These are phyloP conservation scores for Euphorbia tirucalli DNA, from an alignment of 345 rosid species.

Conservation along the genomic window DNA sequence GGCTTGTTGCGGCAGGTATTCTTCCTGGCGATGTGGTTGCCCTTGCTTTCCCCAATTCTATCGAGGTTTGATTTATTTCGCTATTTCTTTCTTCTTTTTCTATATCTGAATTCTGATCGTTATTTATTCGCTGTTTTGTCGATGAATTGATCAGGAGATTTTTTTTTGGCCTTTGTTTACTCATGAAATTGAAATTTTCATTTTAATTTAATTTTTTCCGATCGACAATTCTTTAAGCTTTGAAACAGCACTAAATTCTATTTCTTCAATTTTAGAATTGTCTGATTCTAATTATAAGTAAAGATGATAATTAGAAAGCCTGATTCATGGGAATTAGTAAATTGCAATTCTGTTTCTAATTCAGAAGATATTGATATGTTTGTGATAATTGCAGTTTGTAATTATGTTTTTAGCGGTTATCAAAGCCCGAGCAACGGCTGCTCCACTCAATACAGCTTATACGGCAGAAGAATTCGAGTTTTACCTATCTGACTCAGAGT, in stretches of 20 bases:
- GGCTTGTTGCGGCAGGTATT: slow-evolving; percentile 45
- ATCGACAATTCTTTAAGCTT: background rate
- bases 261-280: background rate
- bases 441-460: slow-evolving; percentile 61
- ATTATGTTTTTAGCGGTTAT: slow-evolving; percentile 63
- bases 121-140: background rate
- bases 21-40: slow-evolving; percentile 60
- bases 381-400: slow-evolving; percentile 47
- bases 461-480: slow-evolving; percentile 72
- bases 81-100: background rate
- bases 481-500: slow-evolving; percentile 64
- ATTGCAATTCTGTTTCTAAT: background rate
- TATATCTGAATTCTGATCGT: background rate
- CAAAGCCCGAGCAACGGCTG: slow-evolving; percentile 62
- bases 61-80: slow-evolving; percentile 25
- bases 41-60: slow-evolving; percentile 51
- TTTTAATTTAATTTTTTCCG: too few species aligned
- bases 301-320: background rate
- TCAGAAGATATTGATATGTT: slow-evolving; percentile 2
- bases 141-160: background rate
- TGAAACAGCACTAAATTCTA: too few species aligned
- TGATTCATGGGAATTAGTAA: background rate
- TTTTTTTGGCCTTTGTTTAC: background rate
- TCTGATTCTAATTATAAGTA: background rate
- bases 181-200: background rate